A percentile compares a stretch with the other conserved stretches of the same genome.
These are phyloP conservation scores for Stachybotrys chartarum DNA, from an alignment of 2,329 filamentous ascomycete species.

Conservation along the genomic window DNA sequence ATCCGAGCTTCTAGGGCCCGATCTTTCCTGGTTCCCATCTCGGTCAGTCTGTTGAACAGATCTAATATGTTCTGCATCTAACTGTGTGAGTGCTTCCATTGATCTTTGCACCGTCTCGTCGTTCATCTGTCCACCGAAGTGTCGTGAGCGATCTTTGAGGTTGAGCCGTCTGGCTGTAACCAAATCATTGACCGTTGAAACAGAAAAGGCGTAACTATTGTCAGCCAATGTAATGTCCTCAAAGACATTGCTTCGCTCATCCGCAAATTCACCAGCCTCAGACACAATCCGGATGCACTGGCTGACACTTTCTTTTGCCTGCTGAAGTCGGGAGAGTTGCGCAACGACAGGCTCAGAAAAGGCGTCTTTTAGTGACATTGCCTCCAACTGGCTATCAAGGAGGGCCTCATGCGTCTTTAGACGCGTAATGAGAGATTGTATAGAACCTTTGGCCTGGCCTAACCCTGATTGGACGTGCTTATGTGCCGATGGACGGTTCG, in stretches of 20 bases:
- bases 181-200: slow-evolving; percentile 16
- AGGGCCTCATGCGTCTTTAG: slow-evolving; percentile 8
- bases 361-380: slow-evolving; percentile 3
- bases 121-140: background rate
- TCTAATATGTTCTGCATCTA: background rate
- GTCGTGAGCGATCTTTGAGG: slow-evolving; percentile 2
- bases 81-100: background rate
- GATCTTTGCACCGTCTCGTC: background rate
- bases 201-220: slow-evolving; percentile 13
- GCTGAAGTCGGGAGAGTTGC: slow-evolving; percentile 10
- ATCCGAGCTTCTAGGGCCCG: background rate
- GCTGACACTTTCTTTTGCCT: slow-evolving; percentile 12
- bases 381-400: slow-evolving; percentile 9
- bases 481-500: slow-evolving; percentile 10
- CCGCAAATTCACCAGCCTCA: slow-evolving; percentile 9
- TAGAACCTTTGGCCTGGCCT: slow-evolving; percentile 8
- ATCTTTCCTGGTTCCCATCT: background rate
- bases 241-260: slow-evolving; percentile 14
- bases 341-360: slow-evolving; percentile 6
- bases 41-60: background rate
- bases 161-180: slow-evolving; percentile 13
- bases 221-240: slow-evolving; percentile 15
- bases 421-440: slow-evolving; percentile 7
- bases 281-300: slow-evolving; percentile 13
- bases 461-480: slow-evolving; percentile 11